Evolutionary conservation across 2,329 filamentous ascomycete species (phyloP).

Genomic region (Diaporthe helianthi): DNA sequence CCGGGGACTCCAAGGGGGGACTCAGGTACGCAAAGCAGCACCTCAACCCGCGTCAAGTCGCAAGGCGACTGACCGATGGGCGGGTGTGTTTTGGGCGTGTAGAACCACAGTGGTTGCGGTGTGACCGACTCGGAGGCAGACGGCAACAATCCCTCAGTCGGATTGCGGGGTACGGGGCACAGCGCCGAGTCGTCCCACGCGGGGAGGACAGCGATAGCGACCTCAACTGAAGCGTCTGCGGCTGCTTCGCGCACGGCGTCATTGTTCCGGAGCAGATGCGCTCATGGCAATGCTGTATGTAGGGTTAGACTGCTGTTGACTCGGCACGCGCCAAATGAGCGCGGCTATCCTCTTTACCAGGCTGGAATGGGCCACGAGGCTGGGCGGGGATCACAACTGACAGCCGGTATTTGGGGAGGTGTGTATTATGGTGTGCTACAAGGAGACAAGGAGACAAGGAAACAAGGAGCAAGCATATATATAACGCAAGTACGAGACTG

Average conservation of each 20-base stretch:
- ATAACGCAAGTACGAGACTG: slow-evolving; percentile 8
- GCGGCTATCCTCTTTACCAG: background rate
- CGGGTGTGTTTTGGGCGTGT: slow-evolving; percentile 30
- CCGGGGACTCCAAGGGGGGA: too few species aligned
- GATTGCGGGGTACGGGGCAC: slow-evolving; percentile 33
- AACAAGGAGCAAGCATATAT: slow-evolving; percentile 26
- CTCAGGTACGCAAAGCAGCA: slow-evolving; percentile 24
- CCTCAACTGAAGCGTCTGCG: slow-evolving; percentile 35
- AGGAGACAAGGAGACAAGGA: too few species aligned
- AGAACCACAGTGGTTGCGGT: slow-evolving; percentile 28
- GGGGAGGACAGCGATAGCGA: slow-evolving; percentile 32
- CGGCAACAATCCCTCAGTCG: slow-evolving; percentile 27
- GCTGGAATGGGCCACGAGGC: slow-evolving; percentile 16
- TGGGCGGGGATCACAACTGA: slow-evolving; percentile 27
- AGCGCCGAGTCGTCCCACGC: slow-evolving; percentile 34
- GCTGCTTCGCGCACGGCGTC: slow-evolving; percentile 33
- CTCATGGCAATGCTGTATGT: slow-evolving; percentile 32
- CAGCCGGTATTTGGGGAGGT: background rate
- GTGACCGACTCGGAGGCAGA: slow-evolving; percentile 23
- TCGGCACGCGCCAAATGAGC: background rate
- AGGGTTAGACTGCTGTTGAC: background rate
- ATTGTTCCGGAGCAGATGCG: slow-evolving; percentile 33
- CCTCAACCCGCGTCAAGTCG: slow-evolving; percentile 34
- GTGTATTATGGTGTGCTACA: slow-evolving; percentile 18
- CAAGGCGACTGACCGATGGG: slow-evolving; percentile 34